A percentile compares a stretch with the other conserved stretches of the same genome.
These are phyloP conservation scores for Moringa oleifera DNA, from an alignment of 345 rosid species.

Conservation along the genomic window DNA sequence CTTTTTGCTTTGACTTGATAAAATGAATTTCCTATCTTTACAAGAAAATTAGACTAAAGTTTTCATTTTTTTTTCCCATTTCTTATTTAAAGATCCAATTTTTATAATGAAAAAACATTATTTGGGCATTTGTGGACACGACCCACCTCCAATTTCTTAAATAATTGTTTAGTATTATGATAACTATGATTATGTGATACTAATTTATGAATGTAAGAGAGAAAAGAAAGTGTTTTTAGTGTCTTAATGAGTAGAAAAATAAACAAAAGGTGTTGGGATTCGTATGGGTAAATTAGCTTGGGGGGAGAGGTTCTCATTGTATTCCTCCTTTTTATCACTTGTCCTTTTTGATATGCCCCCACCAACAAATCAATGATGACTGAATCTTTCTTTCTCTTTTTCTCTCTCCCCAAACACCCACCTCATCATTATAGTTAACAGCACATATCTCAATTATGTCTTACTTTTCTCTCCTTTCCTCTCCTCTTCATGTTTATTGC, in stretches of 20 bases:
- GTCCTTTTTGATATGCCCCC: slow-evolving; percentile 14
- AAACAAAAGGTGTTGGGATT: slow-evolving; percentile 12
- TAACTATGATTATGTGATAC: neutral
- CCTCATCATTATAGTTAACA: too few species aligned
- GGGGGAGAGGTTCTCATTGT: slow-evolving; percentile 5
- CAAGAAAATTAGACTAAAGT: too few species aligned
- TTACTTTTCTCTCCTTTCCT: neutral
- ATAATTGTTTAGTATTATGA: slow-evolving; percentile 10
- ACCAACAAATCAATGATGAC: slow-evolving; percentile 8
- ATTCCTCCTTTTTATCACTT: neutral
- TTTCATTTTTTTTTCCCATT: too few species aligned
- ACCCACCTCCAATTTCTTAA: slow-evolving; percentile 16
- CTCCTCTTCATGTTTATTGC: slow-evolving; percentile 6
- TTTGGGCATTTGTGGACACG: slow-evolving; percentile 17
- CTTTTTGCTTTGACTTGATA: too few species aligned
- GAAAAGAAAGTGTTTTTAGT: neutral
- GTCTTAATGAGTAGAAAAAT: slow-evolving; percentile 5
- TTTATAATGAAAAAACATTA: slow-evolving; percentile 1
- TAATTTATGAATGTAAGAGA: neutral
- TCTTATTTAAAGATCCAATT: too few species aligned
- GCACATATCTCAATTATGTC: neutral
- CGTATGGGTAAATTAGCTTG: slow-evolving; percentile 4
- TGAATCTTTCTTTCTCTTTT: slow-evolving; percentile 7
- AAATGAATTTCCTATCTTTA: too few species aligned
- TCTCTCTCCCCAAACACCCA: slow-evolving; percentile 1